Conservation (phyloP, 2,329 filamentous ascomycete species). For the Corinectria fuckeliana region DNA sequence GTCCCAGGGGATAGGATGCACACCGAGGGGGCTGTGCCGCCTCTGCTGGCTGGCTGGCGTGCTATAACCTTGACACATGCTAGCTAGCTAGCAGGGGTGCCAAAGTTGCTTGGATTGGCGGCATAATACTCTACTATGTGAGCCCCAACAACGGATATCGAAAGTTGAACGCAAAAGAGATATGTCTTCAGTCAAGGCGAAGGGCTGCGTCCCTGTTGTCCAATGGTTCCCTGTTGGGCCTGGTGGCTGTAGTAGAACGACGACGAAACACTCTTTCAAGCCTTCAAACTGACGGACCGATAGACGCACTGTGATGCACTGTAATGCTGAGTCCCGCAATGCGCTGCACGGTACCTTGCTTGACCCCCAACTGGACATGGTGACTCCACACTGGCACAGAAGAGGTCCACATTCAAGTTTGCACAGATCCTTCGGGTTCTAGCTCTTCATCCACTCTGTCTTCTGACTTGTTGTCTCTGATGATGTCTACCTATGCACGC, state of each 20-base stretch:
- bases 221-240: neutral
- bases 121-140: too few species aligned
- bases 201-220: neutral
- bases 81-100: constrained; percentile 17
- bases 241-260: constrained; percentile 1
- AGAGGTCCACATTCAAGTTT: constrained; percentile 16
- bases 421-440: neutral
- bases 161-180: neutral
- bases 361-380: constrained; percentile 8
- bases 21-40: constrained; percentile 19
- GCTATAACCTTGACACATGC: constrained; percentile 23
- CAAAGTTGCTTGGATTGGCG: constrained; percentile 8
- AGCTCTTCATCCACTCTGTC: neutral
- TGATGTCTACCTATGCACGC: neutral
- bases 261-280: neutral
- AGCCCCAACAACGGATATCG: neutral
- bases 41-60: constrained; percentile 23
- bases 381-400: neutral
- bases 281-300: neutral
- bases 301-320: constrained; percentile 14
- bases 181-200: constrained; percentile 4
- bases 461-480: neutral
- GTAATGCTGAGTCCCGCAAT: constrained; percentile 1
- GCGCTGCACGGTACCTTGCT: constrained; percentile 22
- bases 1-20: constrained; percentile 16